phyloP scores from a whole-genome alignment of 176 grass and related monocot species.

The Oryza nivara region DNA sequence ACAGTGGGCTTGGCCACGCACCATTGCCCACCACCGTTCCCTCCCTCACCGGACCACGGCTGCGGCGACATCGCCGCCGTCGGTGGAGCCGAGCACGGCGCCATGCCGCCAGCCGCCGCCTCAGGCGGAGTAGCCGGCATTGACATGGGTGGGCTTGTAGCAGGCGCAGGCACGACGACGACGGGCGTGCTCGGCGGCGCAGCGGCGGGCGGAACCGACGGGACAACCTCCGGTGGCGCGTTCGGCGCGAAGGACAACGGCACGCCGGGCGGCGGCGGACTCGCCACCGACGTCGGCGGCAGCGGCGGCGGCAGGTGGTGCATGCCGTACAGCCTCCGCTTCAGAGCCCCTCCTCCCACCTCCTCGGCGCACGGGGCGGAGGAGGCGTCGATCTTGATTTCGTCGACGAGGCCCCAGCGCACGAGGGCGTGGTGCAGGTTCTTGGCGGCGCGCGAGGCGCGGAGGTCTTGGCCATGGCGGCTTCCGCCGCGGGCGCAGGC shows the following conservation, averaged over 20 bases:
- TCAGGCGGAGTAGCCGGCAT: constrained; percentile 33
- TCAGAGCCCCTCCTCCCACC: neutral
- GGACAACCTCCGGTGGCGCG: constrained; percentile 22
- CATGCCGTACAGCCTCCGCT: constrained; percentile 37
- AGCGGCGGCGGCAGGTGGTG: constrained; percentile 20
- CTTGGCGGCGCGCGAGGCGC: constrained; percentile 18
- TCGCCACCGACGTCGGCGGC: neutral
- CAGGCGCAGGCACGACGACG: neutral
- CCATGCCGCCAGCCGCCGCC: neutral
- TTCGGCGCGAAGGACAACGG: constrained; percentile 37
- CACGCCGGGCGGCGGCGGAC: constrained; percentile 7
- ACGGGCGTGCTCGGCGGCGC: neutral
- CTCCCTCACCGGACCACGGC: constrained; percentile 25
- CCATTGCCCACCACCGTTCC: constrained; percentile 28
- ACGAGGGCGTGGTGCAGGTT: constrained; percentile 53
- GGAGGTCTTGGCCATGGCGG: constrained; percentile 17
- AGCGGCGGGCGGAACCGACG: neutral
- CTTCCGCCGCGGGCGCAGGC: neutral
- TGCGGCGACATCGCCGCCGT: constrained; percentile 9
- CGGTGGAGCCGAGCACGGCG: constrained; percentile 27
- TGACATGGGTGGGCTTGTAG: constrained; percentile 6
- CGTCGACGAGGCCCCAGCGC: constrained; percentile 36
- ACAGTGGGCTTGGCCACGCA: constrained; percentile 56
- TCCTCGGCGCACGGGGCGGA: constrained; percentile 16
- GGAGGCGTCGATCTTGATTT: constrained; percentile 40